Evolutionary conservation across 2,329 filamentous ascomycete species (phyloP).

Genomic region (Gaeumannomyces tritici): DNA sequence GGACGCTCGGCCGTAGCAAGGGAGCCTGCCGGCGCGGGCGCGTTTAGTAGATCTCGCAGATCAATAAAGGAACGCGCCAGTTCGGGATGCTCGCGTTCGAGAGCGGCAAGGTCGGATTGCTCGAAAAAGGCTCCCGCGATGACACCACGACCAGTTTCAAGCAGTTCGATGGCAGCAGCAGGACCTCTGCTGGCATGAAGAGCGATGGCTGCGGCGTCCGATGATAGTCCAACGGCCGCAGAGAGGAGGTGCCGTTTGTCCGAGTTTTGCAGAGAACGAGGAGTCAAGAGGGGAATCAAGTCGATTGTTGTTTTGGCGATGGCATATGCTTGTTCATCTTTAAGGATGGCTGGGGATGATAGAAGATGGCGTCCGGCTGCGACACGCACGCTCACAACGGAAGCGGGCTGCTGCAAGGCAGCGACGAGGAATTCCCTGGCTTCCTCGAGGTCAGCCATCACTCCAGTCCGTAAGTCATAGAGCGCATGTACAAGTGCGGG

Average conservation of each 20-base stretch:
- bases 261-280: not conserved
- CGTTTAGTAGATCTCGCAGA: not conserved
- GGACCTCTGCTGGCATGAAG: not conserved
- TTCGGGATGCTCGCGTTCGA: not conserved
- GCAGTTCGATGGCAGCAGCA: not conserved
- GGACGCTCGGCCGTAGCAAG: not conserved
- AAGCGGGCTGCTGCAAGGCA: not conserved
- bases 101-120: not conserved
- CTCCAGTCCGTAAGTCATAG: constrained; percentile 50
- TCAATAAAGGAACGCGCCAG: not conserved
- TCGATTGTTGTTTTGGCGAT: not conserved
- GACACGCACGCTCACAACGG: not conserved
- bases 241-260: not conserved
- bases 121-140: not conserved
- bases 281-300: not conserved
- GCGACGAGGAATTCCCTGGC: not conserved
- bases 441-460: not conserved
- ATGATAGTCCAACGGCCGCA: not conserved
- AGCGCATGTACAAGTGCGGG: constrained; percentile 99
- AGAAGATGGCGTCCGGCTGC: not conserved
- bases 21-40: not conserved
- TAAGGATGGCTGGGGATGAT: not conserved
- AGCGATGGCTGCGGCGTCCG: not conserved
- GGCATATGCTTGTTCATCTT: not conserved
- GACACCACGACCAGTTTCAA: not conserved